Percentiles rank a stretch among this genome's conserved stretches.
These are phyloP conservation scores for Cryptococcus depauperatus DNA, from an alignment of 1,284 basidiomycete species.

Conservation along the genomic window DNA sequence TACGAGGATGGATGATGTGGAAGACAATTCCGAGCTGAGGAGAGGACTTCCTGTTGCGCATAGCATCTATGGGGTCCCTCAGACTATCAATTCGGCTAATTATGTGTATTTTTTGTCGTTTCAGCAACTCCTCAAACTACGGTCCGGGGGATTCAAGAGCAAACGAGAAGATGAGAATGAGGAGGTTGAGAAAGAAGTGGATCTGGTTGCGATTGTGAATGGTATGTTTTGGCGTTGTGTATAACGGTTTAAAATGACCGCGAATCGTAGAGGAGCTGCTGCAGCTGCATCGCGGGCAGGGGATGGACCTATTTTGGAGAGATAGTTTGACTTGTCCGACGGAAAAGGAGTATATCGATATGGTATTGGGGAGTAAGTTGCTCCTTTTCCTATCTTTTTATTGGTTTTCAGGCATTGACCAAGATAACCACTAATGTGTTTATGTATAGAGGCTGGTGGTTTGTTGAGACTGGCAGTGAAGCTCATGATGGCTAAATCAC, in stretches of 20 bases:
- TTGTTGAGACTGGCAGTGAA: constrained; percentile 87
- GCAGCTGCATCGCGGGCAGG: constrained; percentile 88
- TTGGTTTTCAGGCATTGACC: background rate
- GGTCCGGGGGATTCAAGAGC: constrained; percentile 11
- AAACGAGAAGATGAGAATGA: constrained; percentile 9
- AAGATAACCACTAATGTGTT: constrained; percentile 2
- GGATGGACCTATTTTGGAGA: constrained; percentile 89
- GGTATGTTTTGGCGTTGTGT: constrained; percentile 42
- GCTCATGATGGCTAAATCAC: constrained; percentile 79
- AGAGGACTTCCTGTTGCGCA: constrained; percentile 83
- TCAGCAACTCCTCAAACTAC: constrained; percentile 61
- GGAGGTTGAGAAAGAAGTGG: constrained; percentile 37
- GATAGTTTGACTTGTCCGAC: constrained; percentile 87
- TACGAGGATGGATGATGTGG: constrained; percentile 86
- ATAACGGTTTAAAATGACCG: background rate
- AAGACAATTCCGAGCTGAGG: constrained; percentile 86
- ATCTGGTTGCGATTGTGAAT: constrained; percentile 54
- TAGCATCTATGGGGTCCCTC: constrained; percentile 90
- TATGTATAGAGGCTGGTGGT: constrained; percentile 76
- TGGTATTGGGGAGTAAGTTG: constrained; percentile 89
- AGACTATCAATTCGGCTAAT: constrained; percentile 96
- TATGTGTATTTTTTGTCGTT: constrained; percentile 92
- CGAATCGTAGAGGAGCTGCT: constrained; percentile 63
- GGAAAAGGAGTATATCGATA: constrained; percentile 87
- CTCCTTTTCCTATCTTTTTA: background rate